phyloP scores from a whole-genome alignment of 768 basidiomycete genomes.

The Postia placenta region DNA sequence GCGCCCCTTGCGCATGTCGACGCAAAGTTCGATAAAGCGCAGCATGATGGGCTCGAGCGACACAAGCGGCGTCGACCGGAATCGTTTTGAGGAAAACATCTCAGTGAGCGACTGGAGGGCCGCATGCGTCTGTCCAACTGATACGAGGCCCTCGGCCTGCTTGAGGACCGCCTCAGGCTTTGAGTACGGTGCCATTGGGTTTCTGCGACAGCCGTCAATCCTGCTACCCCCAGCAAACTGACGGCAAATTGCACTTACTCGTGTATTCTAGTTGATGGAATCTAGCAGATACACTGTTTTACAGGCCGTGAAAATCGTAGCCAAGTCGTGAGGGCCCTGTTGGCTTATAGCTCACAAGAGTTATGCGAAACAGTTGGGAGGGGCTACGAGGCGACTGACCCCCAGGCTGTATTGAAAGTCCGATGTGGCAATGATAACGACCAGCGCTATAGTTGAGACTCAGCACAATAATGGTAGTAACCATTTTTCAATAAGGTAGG shows the following conservation, averaged over 20 bases:
- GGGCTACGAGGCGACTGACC: no score
- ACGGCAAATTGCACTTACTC: not conserved
- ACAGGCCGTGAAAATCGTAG: not conserved
- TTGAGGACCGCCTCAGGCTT: constrained; percentile 89
- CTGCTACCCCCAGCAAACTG: not conserved
- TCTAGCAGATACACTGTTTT: not conserved
- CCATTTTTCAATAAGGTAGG: no score
- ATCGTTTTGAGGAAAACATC: constrained; percentile 90
- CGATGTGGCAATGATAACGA: no score
- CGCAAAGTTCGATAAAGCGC: constrained; percentile 94
- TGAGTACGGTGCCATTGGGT: constrained; percentile 79
- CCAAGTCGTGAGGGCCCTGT: not conserved
- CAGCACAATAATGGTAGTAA: no score
- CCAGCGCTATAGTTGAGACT: no score
- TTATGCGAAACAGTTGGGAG: no score
- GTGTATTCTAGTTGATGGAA: not conserved
- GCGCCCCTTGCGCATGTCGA: constrained; percentile 89
- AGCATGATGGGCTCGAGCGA: constrained; percentile 94
- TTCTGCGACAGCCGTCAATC: not conserved
- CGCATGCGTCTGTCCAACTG: constrained; percentile 85
- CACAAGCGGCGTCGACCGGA: constrained; percentile 82
- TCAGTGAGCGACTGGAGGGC: constrained; percentile 88
- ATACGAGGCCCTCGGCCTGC: constrained; percentile 90
- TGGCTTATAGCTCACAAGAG: no score
- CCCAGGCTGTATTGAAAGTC: no score